Evolutionary conservation across 108 stramenopile species (phyloP).

Genomic region (Parmales sp.): DNA sequence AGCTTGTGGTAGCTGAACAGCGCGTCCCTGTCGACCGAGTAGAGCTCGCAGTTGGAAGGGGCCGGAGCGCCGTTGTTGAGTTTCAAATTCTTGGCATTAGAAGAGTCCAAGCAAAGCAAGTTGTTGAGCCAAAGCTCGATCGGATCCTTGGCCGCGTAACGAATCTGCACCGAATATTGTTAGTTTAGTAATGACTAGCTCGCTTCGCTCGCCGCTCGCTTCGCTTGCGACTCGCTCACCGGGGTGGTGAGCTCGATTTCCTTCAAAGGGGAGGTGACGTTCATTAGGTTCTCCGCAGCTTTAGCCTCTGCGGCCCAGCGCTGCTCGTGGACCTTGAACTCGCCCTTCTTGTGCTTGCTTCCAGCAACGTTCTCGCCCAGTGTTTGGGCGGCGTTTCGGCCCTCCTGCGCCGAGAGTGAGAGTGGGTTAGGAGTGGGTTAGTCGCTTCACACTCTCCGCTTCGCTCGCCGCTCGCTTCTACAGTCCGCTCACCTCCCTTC

Average conservation of each 20-base stretch:
- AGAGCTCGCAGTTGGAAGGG: slow-evolving; percentile 87
- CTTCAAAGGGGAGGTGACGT: slow-evolving; percentile 45
- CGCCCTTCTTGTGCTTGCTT: slow-evolving; percentile 35
- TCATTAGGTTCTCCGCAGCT: slow-evolving; percentile 28
- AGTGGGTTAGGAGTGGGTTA: too few species aligned
- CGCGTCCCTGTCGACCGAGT: slow-evolving; percentile 93
- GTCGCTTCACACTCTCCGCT: too few species aligned
- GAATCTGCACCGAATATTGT: too few species aligned
- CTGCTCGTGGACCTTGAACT: slow-evolving; percentile 81
- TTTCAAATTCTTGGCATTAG: slow-evolving; percentile 21
- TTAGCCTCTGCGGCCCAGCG: slow-evolving; percentile 69
- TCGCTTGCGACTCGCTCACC: too few species aligned
- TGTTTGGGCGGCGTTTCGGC: neutral
- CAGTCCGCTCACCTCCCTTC: slow-evolving; percentile 32
- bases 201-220: too few species aligned
- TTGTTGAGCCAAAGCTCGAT: slow-evolving; percentile 92
- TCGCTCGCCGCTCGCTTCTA: too few species aligned
- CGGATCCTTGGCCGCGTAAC: slow-evolving; percentile 82
- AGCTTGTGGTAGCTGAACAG: slow-evolving; percentile 95
- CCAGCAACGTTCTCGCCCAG: neutral
- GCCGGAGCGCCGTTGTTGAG: slow-evolving; percentile 78
- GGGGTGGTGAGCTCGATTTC: slow-evolving; percentile 86
- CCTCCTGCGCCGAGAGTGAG: too few species aligned
- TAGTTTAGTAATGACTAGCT: too few species aligned
- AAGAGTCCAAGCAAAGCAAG: slow-evolving; percentile 85